Evolutionary conservation across 108 stramenopile genomes (phyloP), one percentile per base, ranked within the genome.

Genomic region (Fragilaria radians): DNA sequence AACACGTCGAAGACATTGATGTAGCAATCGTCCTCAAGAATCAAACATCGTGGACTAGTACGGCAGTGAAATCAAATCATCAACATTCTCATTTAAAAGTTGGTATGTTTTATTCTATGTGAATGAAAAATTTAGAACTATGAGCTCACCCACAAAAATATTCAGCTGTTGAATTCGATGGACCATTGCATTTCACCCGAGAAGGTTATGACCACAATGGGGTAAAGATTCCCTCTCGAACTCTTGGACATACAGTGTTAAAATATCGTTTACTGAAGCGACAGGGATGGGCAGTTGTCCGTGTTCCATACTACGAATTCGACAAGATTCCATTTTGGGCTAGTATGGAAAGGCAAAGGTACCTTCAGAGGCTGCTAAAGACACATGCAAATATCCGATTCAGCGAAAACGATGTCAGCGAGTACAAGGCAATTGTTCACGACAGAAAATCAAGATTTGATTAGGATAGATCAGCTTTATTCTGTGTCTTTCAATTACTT

Each of bases 101-200:
- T 21, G n/a, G n/a, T n/a, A n/a, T n/a, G n/a, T n/a, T n/a, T n/a
- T n/a, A n/a, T n/a, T n/a, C n/a, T n/a, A n/a, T n/a, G n/a, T n/a
- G n/a, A n/a, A n/a, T n/a, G n/a, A n/a, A n/a, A n/a, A n/a, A n/a
- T n/a, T n/a, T n/a, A n/a, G n/a, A n/a, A n/a, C n/a, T n/a, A n/a
- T n/a, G n/a, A n/a, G n/a, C n/a, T n/a, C n/a, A n/a, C n/a, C n/a
- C n/a, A n/a, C n/a, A n/a, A n/a, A n/a, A n/a, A n/a, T n/a, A n/a
- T n/a, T n/a, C n/a, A n/a, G 91, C 91, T 28, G 86, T 93, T 23
- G 91, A 93, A 63, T 93, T 89, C 52, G 91, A 93, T 70, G 91
- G 91, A 18, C 91, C 91, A 0, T 79, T 79, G 72, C 91, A 93
- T 59, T 93, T 93, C 51, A 88, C 91, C 30, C 57, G 77, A 28